Evolutionary conservation across 2,329 filamentous ascomycete species (phyloP), one percentile per base, ranked within the genome.

Genomic region (Cladosporium colombiae): DNA sequence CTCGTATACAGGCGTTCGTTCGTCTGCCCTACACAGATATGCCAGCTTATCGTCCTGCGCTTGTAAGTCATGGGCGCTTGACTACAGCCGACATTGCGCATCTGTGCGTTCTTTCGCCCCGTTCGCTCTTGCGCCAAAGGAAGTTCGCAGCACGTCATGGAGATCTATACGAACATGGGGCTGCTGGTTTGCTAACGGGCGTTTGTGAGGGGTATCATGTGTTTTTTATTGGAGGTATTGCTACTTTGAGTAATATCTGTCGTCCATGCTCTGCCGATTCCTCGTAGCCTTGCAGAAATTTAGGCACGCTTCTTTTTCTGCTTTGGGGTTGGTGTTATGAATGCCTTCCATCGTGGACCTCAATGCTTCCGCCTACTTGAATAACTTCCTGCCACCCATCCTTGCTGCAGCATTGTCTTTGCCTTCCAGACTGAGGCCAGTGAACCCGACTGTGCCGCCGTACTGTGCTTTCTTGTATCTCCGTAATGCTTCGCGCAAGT

Each of bases 401-500:
- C 80, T 76, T 6, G 76, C 76, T 56, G 81, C 77, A 29, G 79
- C 76, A 69, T 78, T 77, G 75, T 82, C 78, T 69, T 77, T 75
- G 0, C 82, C 82, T 67, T 83, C 80, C 65, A 83, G 64, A 73
- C 82, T 83, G 72, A 83, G 72, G 1, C 81, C 82, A 46, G 80
- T 80, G 68, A 83, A 82, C 0, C 82, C 82, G 6, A 82, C 81
- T 0, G 86, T 86, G 0, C 87, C 86, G 37, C 88, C 88, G 72
- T 89, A 89, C 4, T 85, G 81, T 27, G 85, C 81, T 53, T 84
- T 76, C 74, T 86, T 89, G 76, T 91, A 91, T 58, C 90, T 82
- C 65, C 90, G 82, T 75, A 90, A 82, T 5, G 91, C 90, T 76
- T 93, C 91, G 23, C 90, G 82, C 55, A 94, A 77, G 76, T 93